Evolutionary conservation across 208 protist species (phyloP).

Genomic region (Jaenimonas drosophilae): DNA sequence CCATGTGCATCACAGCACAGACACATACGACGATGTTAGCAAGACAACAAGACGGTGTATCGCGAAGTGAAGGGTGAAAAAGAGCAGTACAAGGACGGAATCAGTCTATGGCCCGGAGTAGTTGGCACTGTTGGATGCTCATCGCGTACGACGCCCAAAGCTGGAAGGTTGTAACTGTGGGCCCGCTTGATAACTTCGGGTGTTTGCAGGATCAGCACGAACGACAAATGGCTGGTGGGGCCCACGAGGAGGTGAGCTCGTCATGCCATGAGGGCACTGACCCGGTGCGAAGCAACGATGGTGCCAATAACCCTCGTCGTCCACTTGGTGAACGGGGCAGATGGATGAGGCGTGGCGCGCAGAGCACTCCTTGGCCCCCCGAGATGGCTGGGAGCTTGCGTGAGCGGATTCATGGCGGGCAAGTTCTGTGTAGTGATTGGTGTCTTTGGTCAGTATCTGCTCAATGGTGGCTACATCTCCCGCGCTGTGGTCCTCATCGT

Average conservation of each 20-base stretch:
- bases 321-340: conserved; percentile 36
- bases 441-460: conserved; percentile 1
- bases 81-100: too few relatives aligned
- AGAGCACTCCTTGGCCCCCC: conserved; percentile 4
- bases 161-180: not conserved
- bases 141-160: too few relatives aligned
- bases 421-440: not conserved
- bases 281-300: conserved; percentile 62
- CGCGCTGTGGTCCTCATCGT: conserved; percentile 14
- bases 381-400: conserved; percentile 2
- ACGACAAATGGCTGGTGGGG: conserved; percentile 59
- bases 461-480: conserved; percentile 33
- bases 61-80: too few relatives aligned
- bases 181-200: conserved; percentile 12
- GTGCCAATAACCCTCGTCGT: conserved; percentile 30
- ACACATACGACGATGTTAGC: too few relatives aligned
- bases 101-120: too few relatives aligned
- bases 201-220: conserved; percentile 22
- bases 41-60: too few relatives aligned
- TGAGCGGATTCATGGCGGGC: conserved; percentile 3
- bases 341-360: conserved; percentile 4
- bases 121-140: too few relatives aligned
- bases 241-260: not conserved
- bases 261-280: conserved; percentile 15
- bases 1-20: too few relatives aligned